A percentile compares a stretch with the other conserved stretches of the same genome.
Conservation (phyloP, 805 yeast genomes). For the Kodamaea leandrae region DNA sequence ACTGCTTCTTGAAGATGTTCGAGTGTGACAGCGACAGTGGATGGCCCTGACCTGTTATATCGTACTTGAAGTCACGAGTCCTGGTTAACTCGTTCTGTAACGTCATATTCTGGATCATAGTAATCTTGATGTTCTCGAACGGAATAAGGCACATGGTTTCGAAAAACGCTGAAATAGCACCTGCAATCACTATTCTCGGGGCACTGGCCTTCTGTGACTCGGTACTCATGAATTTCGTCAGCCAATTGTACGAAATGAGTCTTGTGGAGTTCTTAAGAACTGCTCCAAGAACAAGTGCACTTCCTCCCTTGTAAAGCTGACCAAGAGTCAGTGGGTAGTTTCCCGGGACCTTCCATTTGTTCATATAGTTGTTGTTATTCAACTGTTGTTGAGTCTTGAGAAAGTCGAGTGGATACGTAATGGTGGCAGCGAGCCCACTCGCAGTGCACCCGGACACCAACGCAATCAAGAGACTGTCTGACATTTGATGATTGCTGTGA, state of each 20-base stretch:
- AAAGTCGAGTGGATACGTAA: constrained; percentile 72
- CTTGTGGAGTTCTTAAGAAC: constrained; percentile 71
- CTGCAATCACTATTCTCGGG: constrained; percentile 81
- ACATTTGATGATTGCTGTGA: constrained; percentile 7
- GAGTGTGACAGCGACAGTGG: neutral
- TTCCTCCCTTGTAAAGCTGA: constrained; percentile 56
- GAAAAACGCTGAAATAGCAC: constrained; percentile 74
- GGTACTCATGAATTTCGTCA: constrained; percentile 63
- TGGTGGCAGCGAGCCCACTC: constrained; percentile 57
- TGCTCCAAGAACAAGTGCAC: constrained; percentile 73
- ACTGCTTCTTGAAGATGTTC: constrained; percentile 29
- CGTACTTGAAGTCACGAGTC: constrained; percentile 6
- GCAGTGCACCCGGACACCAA: constrained; percentile 60
- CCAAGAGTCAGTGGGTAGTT: constrained; percentile 31
- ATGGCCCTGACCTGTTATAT: constrained; percentile 5
- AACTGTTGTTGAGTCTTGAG: constrained; percentile 65
- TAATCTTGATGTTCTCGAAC: constrained; percentile 79
- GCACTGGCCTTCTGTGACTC: constrained; percentile 59
- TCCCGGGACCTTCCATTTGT: constrained; percentile 34
- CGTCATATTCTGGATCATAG: constrained; percentile 69
- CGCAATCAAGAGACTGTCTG: constrained; percentile 51
- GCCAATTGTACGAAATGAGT: constrained; percentile 70
- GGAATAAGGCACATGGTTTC: constrained; percentile 87
- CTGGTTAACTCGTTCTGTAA: constrained; percentile 25
- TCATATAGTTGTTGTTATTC: constrained; percentile 41